Evolutionary conservation across 441 rosid genomes (phyloP), one percentile per base, ranked within the genome.

Genomic region (Populus hybrid): DNA sequence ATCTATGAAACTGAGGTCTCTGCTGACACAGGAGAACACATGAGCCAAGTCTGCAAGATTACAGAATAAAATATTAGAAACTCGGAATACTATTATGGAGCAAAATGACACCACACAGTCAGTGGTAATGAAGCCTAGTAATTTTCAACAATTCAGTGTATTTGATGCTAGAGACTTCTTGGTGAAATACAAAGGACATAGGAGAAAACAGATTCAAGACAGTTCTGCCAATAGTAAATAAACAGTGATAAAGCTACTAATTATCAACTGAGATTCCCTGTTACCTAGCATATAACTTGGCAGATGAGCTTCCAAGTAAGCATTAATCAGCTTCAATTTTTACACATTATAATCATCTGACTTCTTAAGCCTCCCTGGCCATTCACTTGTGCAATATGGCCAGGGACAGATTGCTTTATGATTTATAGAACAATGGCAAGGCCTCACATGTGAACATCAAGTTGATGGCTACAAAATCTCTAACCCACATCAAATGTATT

Each of bases 1-100:
- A 83, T 91, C 97, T 64, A 95, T 86, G 85, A 92, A 95, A 90
- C 87, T 95, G 77, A 94, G 81, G 79, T 90, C 94, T 83, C 95
- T 83, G 69, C 88, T 82, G 28, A 90, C 80, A 10, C 91, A 86
- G 71, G 98, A 90, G 79, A 95, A 90, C 64, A 84, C 98, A 71
- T 89, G 95, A 38, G 91, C 86, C 76, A 94, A 81, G 75, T 94
- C 97, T 92, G 93, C 77, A 77, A 83, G 73, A 69, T 45, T 72
- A 64, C 64, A 79, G 64, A 68, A 33, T 71, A 18, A 68, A 77
- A 77, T 14, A 36, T 42, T 26, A 2, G 42, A 42, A 79, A 53
- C 61, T 29, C 1, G 0, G 3, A 72, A 50, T 24, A 20, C 6
- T 18, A 24, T 26, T 6, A 61, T 3, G 28, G 33, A 31, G 26